phyloP scores from a whole-genome alignment of 257 asterid species.

The Lycium ferocissimum region DNA sequence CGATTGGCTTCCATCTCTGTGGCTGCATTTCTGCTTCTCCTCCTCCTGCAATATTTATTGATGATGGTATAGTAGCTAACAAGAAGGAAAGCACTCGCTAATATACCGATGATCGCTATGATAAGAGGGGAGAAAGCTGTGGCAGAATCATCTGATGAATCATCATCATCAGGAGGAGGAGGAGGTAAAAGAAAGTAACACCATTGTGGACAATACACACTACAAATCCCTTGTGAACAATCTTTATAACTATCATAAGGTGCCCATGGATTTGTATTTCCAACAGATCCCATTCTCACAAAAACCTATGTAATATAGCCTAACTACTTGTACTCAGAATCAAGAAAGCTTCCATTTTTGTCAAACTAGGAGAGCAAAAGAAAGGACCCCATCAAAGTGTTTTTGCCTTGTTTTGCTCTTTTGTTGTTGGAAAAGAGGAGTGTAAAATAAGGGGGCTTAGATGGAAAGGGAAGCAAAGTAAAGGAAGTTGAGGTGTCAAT shows the following conservation, averaged over 20 bases:
- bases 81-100: conserved; percentile 67
- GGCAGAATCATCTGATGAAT: conserved; percentile 38
- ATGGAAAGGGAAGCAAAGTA: conserved; percentile 51
- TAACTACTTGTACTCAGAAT: neutral
- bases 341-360: conserved; percentile 23
- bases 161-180: conserved; percentile 43
- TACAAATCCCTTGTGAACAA: conserved; percentile 80
- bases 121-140: conserved; percentile 64
- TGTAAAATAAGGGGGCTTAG: conserved; percentile 47
- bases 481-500: conserved; percentile 42
- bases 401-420: neutral
- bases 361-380: neutral
- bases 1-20: conserved; percentile 40
- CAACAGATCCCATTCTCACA: conserved; percentile 55
- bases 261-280: conserved; percentile 58
- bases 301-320: neutral
- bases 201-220: conserved; percentile 78
- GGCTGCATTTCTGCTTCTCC: conserved; percentile 16
- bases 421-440: conserved; percentile 28
- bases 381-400: conserved; percentile 26
- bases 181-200: conserved; percentile 83
- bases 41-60: conserved; percentile 63
- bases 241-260: conserved; percentile 62
- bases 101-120: conserved; percentile 66
- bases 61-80: conserved; percentile 74